phyloP scores from a whole-genome alignment of 2,329 filamentous ascomycete genomes.

The Microcera coccophila region DNA sequence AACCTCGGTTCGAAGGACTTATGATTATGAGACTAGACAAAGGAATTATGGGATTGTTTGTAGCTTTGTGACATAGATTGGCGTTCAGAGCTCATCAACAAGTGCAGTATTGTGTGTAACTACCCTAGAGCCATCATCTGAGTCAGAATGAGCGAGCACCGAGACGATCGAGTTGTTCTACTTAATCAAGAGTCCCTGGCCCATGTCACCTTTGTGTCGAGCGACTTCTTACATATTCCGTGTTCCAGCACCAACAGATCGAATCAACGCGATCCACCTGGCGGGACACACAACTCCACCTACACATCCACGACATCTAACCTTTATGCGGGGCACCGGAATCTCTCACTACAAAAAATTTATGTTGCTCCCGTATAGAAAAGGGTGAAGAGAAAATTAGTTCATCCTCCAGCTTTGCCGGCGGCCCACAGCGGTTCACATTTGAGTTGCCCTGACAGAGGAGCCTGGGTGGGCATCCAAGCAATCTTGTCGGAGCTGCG shows the following conservation, averaged over 20 bases:
- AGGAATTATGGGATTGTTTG: not conserved
- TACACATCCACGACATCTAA: constrained; percentile 40
- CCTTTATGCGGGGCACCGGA: constrained; percentile 37
- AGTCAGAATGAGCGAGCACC: too few species aligned
- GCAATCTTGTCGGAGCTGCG: constrained; percentile 37
- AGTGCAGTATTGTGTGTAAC: too few species aligned
- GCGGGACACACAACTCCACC: constrained; percentile 42
- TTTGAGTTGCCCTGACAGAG: constrained; percentile 29
- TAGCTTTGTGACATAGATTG: constrained; percentile 27
- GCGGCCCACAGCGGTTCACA: constrained; percentile 35
- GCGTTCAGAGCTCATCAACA: constrained; percentile 26
- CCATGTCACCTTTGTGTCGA: constrained; percentile 14
- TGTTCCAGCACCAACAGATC: constrained; percentile 25
- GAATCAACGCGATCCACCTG: constrained; percentile 39
- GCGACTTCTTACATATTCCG: constrained; percentile 9
- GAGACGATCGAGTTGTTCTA: too few species aligned
- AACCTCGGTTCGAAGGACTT: constrained; percentile 28
- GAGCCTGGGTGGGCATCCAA: constrained; percentile 40
- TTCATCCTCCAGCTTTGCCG: constrained; percentile 34
- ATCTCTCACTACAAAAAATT: constrained; percentile 39
- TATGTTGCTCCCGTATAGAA: constrained; percentile 42
- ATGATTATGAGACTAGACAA: not conserved
- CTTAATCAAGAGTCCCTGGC: too few species aligned
- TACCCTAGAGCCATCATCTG: not conserved
- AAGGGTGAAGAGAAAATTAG: constrained; percentile 40